Conservation (phyloP, 2,329 filamentous ascomycete species). For the Botrytis squamosa region DNA sequence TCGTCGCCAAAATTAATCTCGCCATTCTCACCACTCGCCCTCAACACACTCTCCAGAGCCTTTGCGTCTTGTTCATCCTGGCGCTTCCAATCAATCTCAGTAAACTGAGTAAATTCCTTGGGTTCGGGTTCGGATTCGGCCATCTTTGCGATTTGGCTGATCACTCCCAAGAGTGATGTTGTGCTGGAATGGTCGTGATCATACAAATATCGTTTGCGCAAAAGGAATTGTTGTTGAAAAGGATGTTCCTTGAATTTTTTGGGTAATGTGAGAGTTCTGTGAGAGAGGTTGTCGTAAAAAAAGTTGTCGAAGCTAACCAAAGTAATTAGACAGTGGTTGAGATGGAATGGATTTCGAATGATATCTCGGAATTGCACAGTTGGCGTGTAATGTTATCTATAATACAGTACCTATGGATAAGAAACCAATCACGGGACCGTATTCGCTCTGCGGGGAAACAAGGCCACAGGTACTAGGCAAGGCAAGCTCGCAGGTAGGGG, state of each 20-base stretch:
- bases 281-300: not conserved
- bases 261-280: not conserved
- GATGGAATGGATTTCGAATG: not conserved
- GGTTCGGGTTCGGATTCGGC: constrained; percentile 21
- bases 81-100: constrained; percentile 43
- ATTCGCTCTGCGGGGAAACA: constrained; percentile 4
- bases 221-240: not conserved
- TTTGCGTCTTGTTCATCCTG: constrained; percentile 52
- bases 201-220: constrained; percentile 5
- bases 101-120: constrained; percentile 23
- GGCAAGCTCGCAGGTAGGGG: not conserved
- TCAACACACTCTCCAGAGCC: constrained; percentile 48
- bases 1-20: constrained; percentile 45
- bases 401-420: not conserved
- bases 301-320: not conserved
- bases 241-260: not conserved
- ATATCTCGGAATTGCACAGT: constrained; percentile 8
- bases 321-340: not conserved
- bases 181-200: constrained; percentile 13
- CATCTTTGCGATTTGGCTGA: constrained; percentile 25
- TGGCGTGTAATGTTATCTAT: constrained; percentile 6
- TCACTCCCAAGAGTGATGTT: constrained; percentile 16
- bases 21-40: constrained; percentile 41
- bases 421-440: not conserved
- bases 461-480: not conserved